Base-by-base conservation (phyloP, 345 rosid genomes). In the Murraya koenigii region DNA sequence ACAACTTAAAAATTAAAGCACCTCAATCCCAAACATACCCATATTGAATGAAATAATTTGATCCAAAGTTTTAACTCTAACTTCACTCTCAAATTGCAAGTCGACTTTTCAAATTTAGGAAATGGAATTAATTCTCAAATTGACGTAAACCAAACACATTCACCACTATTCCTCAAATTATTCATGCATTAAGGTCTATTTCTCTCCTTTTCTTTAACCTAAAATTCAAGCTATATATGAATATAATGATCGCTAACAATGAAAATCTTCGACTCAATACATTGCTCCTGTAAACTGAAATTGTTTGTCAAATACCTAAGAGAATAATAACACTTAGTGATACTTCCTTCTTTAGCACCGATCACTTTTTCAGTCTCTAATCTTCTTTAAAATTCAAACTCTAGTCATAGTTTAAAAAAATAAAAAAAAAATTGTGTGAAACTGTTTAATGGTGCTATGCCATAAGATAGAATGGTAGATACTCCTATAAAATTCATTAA, bases 71-170 rank as follows among this genome's bases (percentile, higher is more conserved):
- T 25, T 4, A 32, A 52, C 19, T 19, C 25, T 8, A 8, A 70
- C 19, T 70, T 38, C 26, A 30, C n/a, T 52, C 26, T 17, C 49
- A 33, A 41, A 5, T 41, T 23, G 8, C 30, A n/a, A 23, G 17
- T 67, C 5, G 20, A 8, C 3, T 1, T 15, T 49, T 26, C 71
- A 9, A 66, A n/a, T 66, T 10, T 66, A 38, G 7, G 23, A 13
- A 7, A 20, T 32, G 41, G 82, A 58, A 66, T 44, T 56, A 8
- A 60, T 73, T 79, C 69, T 32, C 11, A 55, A 23, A 72, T 65
- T 66, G 65, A 64, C 66, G 8, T 15, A 39, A 28, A 63, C 77
- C 70, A 28, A 74, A 8, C 17, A 11, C 15, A 3, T 0, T 7
- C 23, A 44, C 13, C 17, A 38, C n/a, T 38, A 36, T n/a, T 22